phyloP scores from a whole-genome alignment of 2,329 filamentous ascomycete species.

The Botrytis hyacinthi region DNA sequence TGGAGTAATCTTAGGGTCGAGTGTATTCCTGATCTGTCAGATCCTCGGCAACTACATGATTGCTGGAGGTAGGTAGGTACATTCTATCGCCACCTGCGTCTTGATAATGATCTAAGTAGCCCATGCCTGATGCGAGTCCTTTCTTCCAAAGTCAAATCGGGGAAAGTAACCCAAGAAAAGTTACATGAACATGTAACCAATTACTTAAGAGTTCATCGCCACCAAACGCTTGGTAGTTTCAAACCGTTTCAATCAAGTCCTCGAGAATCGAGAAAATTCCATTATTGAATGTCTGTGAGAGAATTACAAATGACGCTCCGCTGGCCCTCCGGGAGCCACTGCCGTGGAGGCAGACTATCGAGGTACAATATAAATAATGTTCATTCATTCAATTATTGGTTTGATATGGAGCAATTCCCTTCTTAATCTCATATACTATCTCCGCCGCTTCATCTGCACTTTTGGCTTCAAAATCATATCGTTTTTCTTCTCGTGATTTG shows the following conservation, averaged over 20 bases:
- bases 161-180: not conserved
- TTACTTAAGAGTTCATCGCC: not conserved
- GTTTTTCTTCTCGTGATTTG: constrained; percentile 71
- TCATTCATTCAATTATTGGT: constrained; percentile 19
- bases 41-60: too few relatives aligned
- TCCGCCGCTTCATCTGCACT: constrained; percentile 70
- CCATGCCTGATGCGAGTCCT: not conserved
- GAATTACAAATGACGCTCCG: not conserved
- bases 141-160: not conserved
- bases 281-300: not conserved
- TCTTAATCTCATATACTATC: constrained; percentile 76
- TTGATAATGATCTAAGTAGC: not conserved
- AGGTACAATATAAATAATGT: not conserved
- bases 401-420: constrained; percentile 65
- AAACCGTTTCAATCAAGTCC: not conserved
- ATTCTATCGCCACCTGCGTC: not conserved
- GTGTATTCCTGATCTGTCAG: too few relatives aligned
- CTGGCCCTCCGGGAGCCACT: not conserved
- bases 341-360: not conserved
- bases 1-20: not conserved
- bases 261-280: not conserved
- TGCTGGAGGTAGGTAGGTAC: not conserved
- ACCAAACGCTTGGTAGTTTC: not conserved
- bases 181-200: not conserved
- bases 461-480: constrained; percentile 82